Evolutionary conservation across 495 filamentous ascomycete species (phyloP).

Genomic region (Podospora sp.): DNA sequence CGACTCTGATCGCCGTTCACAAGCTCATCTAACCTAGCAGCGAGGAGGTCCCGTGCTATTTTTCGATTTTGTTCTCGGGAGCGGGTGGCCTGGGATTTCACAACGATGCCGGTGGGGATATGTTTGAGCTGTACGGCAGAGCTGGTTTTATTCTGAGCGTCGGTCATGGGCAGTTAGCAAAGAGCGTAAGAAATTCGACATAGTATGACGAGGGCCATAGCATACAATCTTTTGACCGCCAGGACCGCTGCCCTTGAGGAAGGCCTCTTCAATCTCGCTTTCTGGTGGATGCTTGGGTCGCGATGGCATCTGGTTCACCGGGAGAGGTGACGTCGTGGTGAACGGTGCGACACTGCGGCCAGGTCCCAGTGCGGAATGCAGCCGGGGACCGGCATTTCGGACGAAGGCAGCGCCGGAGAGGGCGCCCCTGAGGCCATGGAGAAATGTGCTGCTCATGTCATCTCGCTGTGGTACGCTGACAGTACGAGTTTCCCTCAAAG

Average conservation of each 20-base stretch:
- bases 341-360: slow-evolving; percentile 12
- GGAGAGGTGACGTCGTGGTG: slow-evolving; percentile 13
- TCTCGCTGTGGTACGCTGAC: background rate
- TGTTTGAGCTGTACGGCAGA: slow-evolving; percentile 95
- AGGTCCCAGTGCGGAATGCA: background rate
- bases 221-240: slow-evolving; percentile 90
- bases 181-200: slow-evolving; percentile 7
- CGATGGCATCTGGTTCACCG: slow-evolving; percentile 61
- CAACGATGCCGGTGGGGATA: slow-evolving; percentile 80
- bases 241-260: slow-evolving; percentile 89
- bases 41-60: slow-evolving; percentile 76
- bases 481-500: background rate
- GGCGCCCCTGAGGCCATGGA: background rate
- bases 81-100: slow-evolving; percentile 91
- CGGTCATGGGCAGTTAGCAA: slow-evolving; percentile 7
- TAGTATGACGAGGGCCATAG: slow-evolving; percentile 7
- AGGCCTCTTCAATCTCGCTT: slow-evolving; percentile 76
- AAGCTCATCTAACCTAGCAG: slow-evolving; percentile 72
- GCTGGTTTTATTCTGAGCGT: slow-evolving; percentile 86
- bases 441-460: background rate
- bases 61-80: slow-evolving; percentile 87
- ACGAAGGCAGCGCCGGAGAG: background rate
- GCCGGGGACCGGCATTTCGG: background rate
- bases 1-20: slow-evolving; percentile 53
- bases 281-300: slow-evolving; percentile 72